Conservation (phyloP, 129 eudicot genomes). For the Saussurea involucrata region DNA sequence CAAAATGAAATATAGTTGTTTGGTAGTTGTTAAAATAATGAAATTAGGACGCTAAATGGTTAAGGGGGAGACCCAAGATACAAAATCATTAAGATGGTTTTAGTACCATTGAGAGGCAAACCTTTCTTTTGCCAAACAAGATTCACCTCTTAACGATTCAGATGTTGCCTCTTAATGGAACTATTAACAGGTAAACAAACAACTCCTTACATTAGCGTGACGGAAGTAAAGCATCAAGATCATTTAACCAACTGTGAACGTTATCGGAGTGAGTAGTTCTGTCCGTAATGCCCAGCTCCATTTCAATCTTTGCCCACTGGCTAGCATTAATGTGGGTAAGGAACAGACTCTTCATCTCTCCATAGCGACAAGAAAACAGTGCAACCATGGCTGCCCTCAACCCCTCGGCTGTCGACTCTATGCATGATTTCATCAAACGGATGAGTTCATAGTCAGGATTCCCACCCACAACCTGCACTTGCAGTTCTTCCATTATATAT, state of each 20-base stretch:
- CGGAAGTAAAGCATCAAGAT: not conserved
- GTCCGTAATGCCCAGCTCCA: not conserved
- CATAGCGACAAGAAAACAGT: not conserved
- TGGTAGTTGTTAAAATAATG: too few relatives aligned
- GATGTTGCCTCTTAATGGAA: too few relatives aligned
- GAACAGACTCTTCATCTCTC: not conserved
- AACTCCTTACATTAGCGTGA: not conserved
- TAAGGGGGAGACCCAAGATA: too few relatives aligned
- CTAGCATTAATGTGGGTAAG: not conserved
- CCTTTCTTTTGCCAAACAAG: too few relatives aligned
- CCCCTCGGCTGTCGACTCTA: not conserved
- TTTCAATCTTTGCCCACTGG: slow-evolving; percentile 7
- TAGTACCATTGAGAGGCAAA: too few relatives aligned
- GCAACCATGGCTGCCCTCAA: not conserved
- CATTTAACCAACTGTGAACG: not conserved
- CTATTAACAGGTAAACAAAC: too few relatives aligned
- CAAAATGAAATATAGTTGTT: too few relatives aligned
- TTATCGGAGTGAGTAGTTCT: not conserved
- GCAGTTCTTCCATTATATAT: not conserved
- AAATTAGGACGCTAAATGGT: too few relatives aligned
- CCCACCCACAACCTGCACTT: not conserved
- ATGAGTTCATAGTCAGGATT: slow-evolving; percentile 5
- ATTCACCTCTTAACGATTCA: too few relatives aligned
- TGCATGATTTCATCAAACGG: not conserved
- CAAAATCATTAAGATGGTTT: too few relatives aligned